Conservation (phyloP, 1,284 basidiomycete genomes). For the Chalciporus sp. region DNA sequence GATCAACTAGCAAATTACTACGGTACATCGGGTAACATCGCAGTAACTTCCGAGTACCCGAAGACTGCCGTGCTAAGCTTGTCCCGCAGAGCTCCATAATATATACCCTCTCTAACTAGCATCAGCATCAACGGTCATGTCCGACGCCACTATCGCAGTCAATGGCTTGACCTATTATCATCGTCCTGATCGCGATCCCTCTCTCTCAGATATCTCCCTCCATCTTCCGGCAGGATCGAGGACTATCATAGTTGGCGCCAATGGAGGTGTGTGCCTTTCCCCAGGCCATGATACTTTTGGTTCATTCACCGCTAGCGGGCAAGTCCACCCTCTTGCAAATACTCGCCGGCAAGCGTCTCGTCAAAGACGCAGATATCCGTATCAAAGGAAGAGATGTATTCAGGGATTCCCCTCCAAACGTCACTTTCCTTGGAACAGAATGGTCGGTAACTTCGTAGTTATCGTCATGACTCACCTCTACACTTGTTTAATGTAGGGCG, state of each 20-base stretch:
- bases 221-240: slow-evolving; percentile 73
- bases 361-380: slow-evolving; percentile 66
- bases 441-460: slow-evolving; percentile 53
- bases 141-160: slow-evolving; percentile 48
- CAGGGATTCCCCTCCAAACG: slow-evolving; percentile 67
- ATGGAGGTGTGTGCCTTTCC: slow-evolving; percentile 65
- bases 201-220: slow-evolving; percentile 70
- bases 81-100: too few species aligned
- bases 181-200: slow-evolving; percentile 39
- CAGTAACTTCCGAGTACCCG: too few species aligned
- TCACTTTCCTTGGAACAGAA: slow-evolving; percentile 92
- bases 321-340: slow-evolving; percentile 96
- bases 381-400: slow-evolving; percentile 89
- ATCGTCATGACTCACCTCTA: background rate
- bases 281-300: background rate
- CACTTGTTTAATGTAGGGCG: slow-evolving; percentile 57
- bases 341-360: slow-evolving; percentile 89
- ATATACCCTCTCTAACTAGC: too few species aligned
- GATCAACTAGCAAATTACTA: too few species aligned
- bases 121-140: background rate
- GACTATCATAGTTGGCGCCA: slow-evolving; percentile 87
- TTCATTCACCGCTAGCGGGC: slow-evolving; percentile 57
- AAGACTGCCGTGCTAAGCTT: too few species aligned
- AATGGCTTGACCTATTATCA: slow-evolving; percentile 68
- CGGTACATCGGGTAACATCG: too few species aligned